Evolutionary conservation across 2,329 filamentous ascomycete species (phyloP).

Genomic region (Colletotrichum truncatum): DNA sequence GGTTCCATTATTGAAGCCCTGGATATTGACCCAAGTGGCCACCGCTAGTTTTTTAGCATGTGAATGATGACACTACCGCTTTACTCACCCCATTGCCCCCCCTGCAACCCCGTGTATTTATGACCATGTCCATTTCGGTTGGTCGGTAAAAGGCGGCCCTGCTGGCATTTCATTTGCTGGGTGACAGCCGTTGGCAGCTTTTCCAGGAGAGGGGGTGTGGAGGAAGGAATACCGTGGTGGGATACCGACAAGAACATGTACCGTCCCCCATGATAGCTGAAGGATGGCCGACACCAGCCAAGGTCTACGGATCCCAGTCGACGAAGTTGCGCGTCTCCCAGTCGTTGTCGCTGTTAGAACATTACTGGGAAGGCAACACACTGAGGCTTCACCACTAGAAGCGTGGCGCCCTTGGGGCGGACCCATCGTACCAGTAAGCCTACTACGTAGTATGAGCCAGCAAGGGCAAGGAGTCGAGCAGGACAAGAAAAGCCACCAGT

Average conservation of each 20-base stretch:
- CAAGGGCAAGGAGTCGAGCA: conserved; percentile 7
- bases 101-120: background rate
- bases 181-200: background rate
- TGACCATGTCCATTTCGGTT: conserved; percentile 19
- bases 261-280: background rate
- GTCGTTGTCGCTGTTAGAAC: background rate
- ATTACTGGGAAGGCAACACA: background rate
- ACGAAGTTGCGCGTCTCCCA: background rate
- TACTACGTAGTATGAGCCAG: background rate
- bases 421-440: background rate
- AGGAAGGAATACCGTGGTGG: background rate
- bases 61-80: conserved; percentile 20
- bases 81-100: background rate
- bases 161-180: conserved; percentile 8
- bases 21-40: conserved; percentile 6
- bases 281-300: background rate
- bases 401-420: background rate
- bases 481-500: conserved; percentile 8
- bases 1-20: conserved; percentile 6
- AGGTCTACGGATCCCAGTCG: background rate
- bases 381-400: background rate
- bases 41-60: conserved; percentile 27
- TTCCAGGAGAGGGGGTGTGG: background rate
- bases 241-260: background rate
- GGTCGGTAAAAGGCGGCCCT: conserved; percentile 16